Evolutionary conservation across 2,329 filamentous ascomycete species (phyloP), one percentile per base, ranked within the genome.

Genomic region (Penicillium nordicum): DNA sequence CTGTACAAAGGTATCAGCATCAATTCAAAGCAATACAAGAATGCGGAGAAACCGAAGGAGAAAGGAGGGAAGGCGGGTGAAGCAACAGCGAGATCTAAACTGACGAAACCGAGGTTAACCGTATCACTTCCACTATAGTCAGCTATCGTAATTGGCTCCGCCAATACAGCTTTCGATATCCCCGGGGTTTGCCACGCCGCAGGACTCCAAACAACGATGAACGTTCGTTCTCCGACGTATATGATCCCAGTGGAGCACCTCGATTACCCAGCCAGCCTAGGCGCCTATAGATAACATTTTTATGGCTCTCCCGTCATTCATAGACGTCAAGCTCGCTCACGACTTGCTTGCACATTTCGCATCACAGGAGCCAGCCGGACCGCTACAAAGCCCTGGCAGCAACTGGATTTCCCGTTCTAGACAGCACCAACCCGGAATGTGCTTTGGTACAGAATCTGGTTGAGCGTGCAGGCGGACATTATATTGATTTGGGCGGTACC

Each of bases 91-190:
- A 40, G 21, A 40, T 14, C n/a, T 10, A 37, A 37, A 37, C 34
- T n/a, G 14, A 4, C 34, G 0, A 18, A 40, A 40, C 7, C 18
- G 5, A 44, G 25, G n/a, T n/a, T 44, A n/a, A 30, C 10, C 6
- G 23, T 2, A 8, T 14, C 1, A 8, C 7, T 57, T 66, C 10
- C 61, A 56, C 0, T 46, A 55, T 40, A 79, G 62, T 72, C 70
- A 9, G 78, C 73, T 4, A 61, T 80, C 5, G 71, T 80, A 0
- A 67, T 81, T 12, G 78, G 78, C 36, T 75, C 75, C 21, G 79
- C 75, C 50, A 81, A 81, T 58, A 79, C 78, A 0, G 69, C 64
- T 0, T 78, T 80, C 62, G 78, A 80, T 53, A 73, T 80, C 9
- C 74, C 78, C 1, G 72, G 78, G 59, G 77, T 80, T 63, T 79